phyloP scores from a whole-genome alignment of 805 yeast genomes.

The Schizosaccharomyces japonicus region DNA sequence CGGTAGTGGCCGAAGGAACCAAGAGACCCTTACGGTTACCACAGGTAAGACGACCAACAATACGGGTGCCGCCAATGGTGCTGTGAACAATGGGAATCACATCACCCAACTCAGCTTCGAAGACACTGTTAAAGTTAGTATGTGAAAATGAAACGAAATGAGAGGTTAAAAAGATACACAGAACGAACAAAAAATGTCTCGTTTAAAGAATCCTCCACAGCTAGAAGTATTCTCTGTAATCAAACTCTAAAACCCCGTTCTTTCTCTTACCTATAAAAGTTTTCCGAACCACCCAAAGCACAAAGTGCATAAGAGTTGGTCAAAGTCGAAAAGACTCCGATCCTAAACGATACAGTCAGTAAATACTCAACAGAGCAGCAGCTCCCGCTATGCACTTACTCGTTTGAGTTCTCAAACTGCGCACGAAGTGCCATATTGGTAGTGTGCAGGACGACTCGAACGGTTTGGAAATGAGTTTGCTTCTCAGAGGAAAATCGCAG shows the following conservation, averaged over 20 bases:
- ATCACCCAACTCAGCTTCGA: constrained; percentile 93
- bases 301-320: constrained; percentile 92
- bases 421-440: constrained; percentile 4
- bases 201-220: neutral
- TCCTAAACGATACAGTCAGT: constrained; percentile 17
- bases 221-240: too few relatives aligned
- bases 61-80: constrained; percentile 94
- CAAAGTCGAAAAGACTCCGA: constrained; percentile 82
- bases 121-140: constrained; percentile 37
- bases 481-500: too few relatives aligned
- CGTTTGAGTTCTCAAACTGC: constrained; percentile 59
- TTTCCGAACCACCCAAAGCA: constrained; percentile 86
- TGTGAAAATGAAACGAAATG: neutral
- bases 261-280: constrained; percentile 29
- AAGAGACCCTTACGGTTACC: constrained; percentile 87
- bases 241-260: constrained; percentile 6
- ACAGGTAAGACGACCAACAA: constrained; percentile 93
- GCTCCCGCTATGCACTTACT: constrained; percentile 16
- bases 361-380: constrained; percentile 14
- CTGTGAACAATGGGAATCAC: constrained; percentile 90
- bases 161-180: neutral
- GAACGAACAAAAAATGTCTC: neutral
- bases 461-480: too few relatives aligned
- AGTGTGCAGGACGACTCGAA: too few relatives aligned
- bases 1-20: constrained; percentile 94